Base-by-base conservation (phyloP, 192 early-diverging fungal species). In the Backusella psychrophila region DNA sequence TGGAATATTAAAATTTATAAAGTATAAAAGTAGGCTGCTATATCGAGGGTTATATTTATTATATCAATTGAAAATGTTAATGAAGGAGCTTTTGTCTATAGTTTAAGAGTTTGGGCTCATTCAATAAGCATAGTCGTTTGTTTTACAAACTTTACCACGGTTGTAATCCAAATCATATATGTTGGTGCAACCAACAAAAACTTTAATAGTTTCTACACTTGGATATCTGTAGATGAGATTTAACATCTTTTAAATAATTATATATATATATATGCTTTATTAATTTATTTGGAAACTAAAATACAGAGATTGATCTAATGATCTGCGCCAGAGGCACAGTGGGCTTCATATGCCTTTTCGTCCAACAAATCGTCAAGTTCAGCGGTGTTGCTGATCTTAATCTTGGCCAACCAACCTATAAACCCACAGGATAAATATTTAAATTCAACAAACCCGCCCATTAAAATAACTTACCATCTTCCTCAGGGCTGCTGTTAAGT, bases 401-500 rank as follows among this genome's bases (percentile, higher is more conserved):
- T 92, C 90, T 97, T 96, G 81, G 93, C 95, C 56, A 97, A 86
- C 97, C 97, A 98, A 72, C 93, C 94, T 95, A 75, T 49, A 49
- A 38, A 75, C 12, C 67, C 66, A 70, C 19, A 66, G 52, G 21
- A 12, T 69, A 35, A 78, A 69, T 29, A 44, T 36, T 63, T 36
- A 69, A 44, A 21, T 15, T n/a, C 56, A 14, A 26, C 11, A 29
- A 29, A 29, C 11, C 3, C 11, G 7, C 11, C 21, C 56, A 65
- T 19, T 19, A 29, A 75, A 69, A 11, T 53, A 53, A 56, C 76
- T 76, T 84, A 94, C 92, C 95, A 34, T 96, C 89, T n/a, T 75
- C 80, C 73, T 94, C 94, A 19, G 96, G 88, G 56, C 80, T 78
- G 21, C 78, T 78, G 89, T 97, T 97, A 82, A 97, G 90, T 79